Conservation (phyloP, 192 early-diverging fungal species). For the Podila verticillata region DNA sequence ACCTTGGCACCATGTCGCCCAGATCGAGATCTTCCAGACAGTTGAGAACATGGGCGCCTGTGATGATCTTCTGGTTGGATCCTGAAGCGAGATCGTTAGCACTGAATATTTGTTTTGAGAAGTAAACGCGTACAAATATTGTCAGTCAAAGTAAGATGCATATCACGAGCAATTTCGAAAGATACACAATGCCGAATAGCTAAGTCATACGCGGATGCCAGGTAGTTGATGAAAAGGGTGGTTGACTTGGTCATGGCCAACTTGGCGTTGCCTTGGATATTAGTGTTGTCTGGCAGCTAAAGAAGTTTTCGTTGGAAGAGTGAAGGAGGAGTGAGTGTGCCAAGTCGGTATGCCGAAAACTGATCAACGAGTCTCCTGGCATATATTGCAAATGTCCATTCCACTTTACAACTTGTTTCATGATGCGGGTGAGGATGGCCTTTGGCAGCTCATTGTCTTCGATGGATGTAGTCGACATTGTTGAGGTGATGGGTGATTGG, state of each 20-base stretch:
- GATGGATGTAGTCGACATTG: constrained; percentile 50
- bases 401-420: constrained; percentile 55
- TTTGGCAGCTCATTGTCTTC: constrained; percentile 63
- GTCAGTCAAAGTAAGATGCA: neutral
- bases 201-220: constrained; percentile 55
- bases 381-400: no score
- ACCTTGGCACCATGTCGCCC: constrained; percentile 51
- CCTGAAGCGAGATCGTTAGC: constrained; percentile 58
- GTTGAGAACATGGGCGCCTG: constrained; percentile 56
- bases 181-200: neutral
- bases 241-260: constrained; percentile 61
- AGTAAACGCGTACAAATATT: neutral
- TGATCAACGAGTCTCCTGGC: no score
- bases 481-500: neutral
- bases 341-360: no score
- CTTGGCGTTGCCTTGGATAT: constrained; percentile 60
- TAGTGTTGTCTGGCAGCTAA: constrained; percentile 60
- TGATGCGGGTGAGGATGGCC: constrained; percentile 55
- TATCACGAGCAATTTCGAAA: no score
- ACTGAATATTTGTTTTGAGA: constrained; percentile 16
- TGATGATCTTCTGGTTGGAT: constrained; percentile 60
- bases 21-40: constrained; percentile 58
- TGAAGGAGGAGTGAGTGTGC: neutral
- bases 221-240: constrained; percentile 62
- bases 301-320: neutral